phyloP scores from a whole-genome alignment of 2,329 filamentous ascomycete genomes.

The Claviceps purpurea region DNA sequence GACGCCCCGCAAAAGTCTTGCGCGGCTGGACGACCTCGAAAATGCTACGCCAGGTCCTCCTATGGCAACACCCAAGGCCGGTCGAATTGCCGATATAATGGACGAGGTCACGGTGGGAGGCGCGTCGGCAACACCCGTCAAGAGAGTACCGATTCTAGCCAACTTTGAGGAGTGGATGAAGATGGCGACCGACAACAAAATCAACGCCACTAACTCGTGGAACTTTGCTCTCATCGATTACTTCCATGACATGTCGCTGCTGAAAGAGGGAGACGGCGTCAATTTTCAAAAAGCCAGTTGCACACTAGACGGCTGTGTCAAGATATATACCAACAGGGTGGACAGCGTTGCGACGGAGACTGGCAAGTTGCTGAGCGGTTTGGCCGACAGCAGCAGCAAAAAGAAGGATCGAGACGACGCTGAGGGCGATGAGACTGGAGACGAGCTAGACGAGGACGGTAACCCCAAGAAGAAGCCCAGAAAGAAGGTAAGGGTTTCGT shows the following conservation, averaged over 20 bases:
- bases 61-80: constrained; percentile 36
- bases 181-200: constrained; percentile 99
- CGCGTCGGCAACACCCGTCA: constrained; percentile 81
- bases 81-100: constrained; percentile 28
- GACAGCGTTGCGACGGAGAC: constrained; percentile 98
- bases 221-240: constrained; percentile 99
- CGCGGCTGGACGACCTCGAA: constrained; percentile 44
- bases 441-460: constrained; percentile 50
- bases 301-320: constrained; percentile 93
- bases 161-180: constrained; percentile 99
- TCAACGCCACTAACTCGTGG: constrained; percentile 97
- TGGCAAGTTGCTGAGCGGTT: constrained; percentile 80
- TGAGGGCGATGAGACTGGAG: constrained; percentile 54
- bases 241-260: constrained; percentile 95
- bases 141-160: constrained; percentile 85
- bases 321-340: constrained; percentile 96
- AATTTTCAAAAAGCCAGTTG: constrained; percentile 99
- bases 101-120: constrained; percentile 55
- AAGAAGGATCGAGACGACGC: constrained; percentile 51
- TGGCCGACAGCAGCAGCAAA: constrained; percentile 76
- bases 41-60: constrained; percentile 43
- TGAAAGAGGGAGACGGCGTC: constrained; percentile 92
- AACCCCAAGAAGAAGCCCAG: constrained; percentile 49
- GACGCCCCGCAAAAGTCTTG: constrained; percentile 51
- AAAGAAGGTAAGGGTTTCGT: constrained; percentile 49